Evolutionary conservation across 352 stramenopile species (phyloP).

Genomic region (Phytophthora cajani): DNA sequence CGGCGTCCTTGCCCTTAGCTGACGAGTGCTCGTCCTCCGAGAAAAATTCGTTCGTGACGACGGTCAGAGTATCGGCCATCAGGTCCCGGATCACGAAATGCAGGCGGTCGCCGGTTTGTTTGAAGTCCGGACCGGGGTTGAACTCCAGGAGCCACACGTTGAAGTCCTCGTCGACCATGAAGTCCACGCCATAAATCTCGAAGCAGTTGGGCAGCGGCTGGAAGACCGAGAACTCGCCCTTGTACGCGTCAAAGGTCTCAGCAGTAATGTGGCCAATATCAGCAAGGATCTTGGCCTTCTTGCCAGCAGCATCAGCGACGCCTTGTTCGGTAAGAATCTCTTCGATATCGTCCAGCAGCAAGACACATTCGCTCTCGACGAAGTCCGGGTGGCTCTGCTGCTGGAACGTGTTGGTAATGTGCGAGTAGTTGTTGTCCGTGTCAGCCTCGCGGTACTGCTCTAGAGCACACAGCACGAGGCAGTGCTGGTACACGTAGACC

Average conservation of each 20-base stretch:
- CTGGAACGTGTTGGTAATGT: constrained; percentile 86
- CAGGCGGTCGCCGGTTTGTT: constrained; percentile 71
- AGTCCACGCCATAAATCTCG: constrained; percentile 81
- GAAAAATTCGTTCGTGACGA: constrained; percentile 67
- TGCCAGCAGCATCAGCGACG: constrained; percentile 38
- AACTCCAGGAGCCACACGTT: constrained; percentile 78
- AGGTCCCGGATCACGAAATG: constrained; percentile 67
- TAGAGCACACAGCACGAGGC: constrained; percentile 61
- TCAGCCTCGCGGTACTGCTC: constrained; percentile 54
- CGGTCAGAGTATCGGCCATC: constrained; percentile 64
- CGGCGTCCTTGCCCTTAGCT: constrained; percentile 22
- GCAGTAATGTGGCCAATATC: constrained; percentile 68
- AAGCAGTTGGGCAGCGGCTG: constrained; percentile 75
- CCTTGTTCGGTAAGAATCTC: constrained; percentile 55
- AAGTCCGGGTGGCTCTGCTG: constrained; percentile 74
- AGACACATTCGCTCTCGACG: constrained; percentile 72
- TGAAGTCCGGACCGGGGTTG: constrained; percentile 82
- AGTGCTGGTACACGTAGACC: constrained; percentile 77
- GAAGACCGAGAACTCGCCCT: constrained; percentile 80
- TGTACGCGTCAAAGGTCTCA: constrained; percentile 75
- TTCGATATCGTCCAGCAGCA: constrained; percentile 66
- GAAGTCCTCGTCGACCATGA: constrained; percentile 74
- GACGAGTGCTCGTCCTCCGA: constrained; percentile 20
- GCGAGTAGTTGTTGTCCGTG: constrained; percentile 64
- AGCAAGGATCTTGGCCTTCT: constrained; percentile 62